Evolutionary conservation across 192 early-diverging fungal genomes (phyloP).

Genomic region (Paraglomus brasilianum): DNA sequence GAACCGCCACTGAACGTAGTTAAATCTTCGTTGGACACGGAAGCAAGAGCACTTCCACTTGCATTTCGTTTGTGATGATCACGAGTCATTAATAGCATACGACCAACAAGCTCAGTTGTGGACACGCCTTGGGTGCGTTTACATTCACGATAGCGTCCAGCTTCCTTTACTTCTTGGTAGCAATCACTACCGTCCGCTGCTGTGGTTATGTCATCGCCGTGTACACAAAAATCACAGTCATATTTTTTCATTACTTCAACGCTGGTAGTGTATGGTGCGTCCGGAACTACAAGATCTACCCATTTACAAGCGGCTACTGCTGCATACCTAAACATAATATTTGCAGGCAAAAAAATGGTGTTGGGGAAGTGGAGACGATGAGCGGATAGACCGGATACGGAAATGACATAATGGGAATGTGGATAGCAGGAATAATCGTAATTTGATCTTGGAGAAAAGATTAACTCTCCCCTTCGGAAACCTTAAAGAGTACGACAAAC

Average conservation of each 20-base stretch:
- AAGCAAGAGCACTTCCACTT: constrained; percentile 47
- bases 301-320: constrained; percentile 93
- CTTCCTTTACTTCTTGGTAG: constrained; percentile 94
- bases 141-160: constrained; percentile 92
- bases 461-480: neutral
- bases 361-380: neutral
- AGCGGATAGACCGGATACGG: neutral
- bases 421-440: neutral
- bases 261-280: constrained; percentile 92
- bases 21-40: constrained; percentile 60
- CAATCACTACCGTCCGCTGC: constrained; percentile 95
- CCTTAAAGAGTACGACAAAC: constrained; percentile 34
- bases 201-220: constrained; percentile 98
- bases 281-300: constrained; percentile 88
- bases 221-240: constrained; percentile 92
- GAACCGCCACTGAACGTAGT: constrained; percentile 55
- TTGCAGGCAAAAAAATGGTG: neutral
- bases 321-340: constrained; percentile 62
- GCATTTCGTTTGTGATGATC: constrained; percentile 78
- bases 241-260: constrained; percentile 83
- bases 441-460: too few species aligned
- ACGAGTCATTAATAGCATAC: constrained; percentile 90
- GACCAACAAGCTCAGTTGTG: constrained; percentile 95
- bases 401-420: neutral
- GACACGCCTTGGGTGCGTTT: constrained; percentile 94